Evolutionary conservation across 352 stramenopile species (phyloP), one percentile per base, ranked within the genome.

Genomic region (Phytophthora constricta): DNA sequence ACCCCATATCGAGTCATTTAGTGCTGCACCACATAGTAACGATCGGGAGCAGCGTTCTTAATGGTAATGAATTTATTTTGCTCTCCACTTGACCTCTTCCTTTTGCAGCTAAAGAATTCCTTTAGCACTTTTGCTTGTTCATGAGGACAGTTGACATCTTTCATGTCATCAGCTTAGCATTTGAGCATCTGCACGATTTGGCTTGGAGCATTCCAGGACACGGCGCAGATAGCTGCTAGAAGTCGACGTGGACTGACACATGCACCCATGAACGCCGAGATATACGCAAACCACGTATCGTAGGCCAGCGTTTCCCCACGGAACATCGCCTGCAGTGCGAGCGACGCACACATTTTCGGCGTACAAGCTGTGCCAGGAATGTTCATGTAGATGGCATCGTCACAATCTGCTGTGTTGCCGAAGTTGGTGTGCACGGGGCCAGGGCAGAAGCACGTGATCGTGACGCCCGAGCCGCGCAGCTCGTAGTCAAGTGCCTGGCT

Each of bases 401-500:
- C 72, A 41, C 53, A 76, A 8, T 70, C 61, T 2, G 74, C 70
- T 3, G 76, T 72, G 25, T 63, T 70, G 43, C 79, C 74, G 41
- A 94, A 85, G 51, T 94, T 90, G 10, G 86, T 90, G 39, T 88
- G 72, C 47, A 91, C 65, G 7, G 85, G 66, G 1, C 86, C 89
- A 1, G 83, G 77, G 43, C 74, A 74, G 48, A 92, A 84, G 62
- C 76, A 86, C 17, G 87, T 96, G 41, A 93, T 72, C 3, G 76
- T 82, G 48, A 95, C 82, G 5, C 79, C 76, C 2, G 75, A 82
- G 42, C 68, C 62, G 22, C 85, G 78, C 45, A 93, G 56, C 56
- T 96, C 89, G 61, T 92, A 90, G 53, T 86, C 82, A 28, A 95
- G 70, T 31, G 74, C 79, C 43, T 91, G 76, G 33, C 74, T 91